phyloP scores from a whole-genome alignment of 169 alveolate species.

The Eimeria mitis region DNA sequence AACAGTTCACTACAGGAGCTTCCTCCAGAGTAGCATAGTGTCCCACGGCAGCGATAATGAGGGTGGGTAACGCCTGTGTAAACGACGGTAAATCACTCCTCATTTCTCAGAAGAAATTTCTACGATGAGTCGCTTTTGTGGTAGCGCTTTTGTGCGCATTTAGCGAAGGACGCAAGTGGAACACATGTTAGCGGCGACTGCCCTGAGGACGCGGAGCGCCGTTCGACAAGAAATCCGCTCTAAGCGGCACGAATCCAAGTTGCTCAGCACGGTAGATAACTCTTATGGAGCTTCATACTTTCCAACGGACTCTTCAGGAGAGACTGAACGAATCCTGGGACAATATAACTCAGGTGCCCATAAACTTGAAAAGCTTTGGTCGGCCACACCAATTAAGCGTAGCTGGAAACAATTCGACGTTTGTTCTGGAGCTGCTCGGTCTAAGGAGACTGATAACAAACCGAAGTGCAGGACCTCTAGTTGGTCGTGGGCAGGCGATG shows the following conservation, averaged over 20 bases:
- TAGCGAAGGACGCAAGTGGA: constrained; percentile 29
- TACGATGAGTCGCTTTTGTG: not conserved
- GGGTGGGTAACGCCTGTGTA: not conserved
- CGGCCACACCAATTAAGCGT: not conserved
- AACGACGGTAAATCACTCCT: not conserved
- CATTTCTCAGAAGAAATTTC: not conserved
- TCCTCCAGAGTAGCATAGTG: not conserved
- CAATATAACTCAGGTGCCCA: not conserved
- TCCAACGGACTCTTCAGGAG: not conserved
- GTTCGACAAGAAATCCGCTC: constrained; percentile 42
- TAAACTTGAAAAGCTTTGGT: not conserved
- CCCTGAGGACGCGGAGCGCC: constrained; percentile 39
- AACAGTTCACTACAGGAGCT: not conserved
- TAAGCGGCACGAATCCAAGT: constrained; percentile 2
- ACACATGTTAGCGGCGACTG: not conserved
- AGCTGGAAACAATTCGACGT: not conserved
- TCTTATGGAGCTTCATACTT: not conserved
- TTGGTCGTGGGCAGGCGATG: not conserved
- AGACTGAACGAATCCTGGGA: not conserved
- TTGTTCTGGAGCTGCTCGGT: not conserved
- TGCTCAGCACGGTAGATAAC: not conserved
- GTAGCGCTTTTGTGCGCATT: not conserved
- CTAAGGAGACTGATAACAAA: not conserved
- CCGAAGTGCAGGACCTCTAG: not conserved
- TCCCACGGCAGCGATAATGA: not conserved